phyloP scores from a whole-genome alignment of 306 rosid genomes.

The Vigna reflexopilosa region DNA sequence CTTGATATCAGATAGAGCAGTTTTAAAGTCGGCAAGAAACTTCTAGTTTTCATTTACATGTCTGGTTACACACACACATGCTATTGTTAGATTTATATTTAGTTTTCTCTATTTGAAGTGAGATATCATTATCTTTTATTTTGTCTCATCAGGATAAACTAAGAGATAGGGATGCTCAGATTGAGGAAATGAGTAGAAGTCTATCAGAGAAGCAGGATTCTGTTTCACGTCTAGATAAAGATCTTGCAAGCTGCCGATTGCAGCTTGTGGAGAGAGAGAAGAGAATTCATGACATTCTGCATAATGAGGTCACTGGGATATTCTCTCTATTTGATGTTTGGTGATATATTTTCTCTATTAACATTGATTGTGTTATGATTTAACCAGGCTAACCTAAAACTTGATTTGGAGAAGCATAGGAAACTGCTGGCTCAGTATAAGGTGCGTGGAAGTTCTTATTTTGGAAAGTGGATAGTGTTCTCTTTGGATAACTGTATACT shows the following conservation, averaged over 20 bases:
- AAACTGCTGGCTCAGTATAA: conserved; percentile 56
- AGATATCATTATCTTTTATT: conserved; percentile 7
- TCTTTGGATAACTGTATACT: neutral
- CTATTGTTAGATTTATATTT: neutral
- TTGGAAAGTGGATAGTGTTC: neutral
- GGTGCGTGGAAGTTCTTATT: conserved; percentile 53
- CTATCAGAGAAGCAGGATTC: conserved; percentile 65
- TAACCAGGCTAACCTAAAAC: conserved; percentile 69
- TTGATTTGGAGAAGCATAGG: conserved; percentile 72
- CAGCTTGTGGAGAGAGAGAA: conserved; percentile 76
- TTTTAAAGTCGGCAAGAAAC: neutral
- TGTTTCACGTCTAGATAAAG: conserved; percentile 66
- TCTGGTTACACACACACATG: neutral
- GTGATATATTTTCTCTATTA: neutral
- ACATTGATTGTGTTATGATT: conserved; percentile 32
- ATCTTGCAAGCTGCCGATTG: conserved; percentile 65
- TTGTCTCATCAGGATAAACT: conserved; percentile 64
- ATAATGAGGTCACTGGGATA: conserved; percentile 63
- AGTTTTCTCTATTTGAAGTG: neutral
- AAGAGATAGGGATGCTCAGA: conserved; percentile 66
- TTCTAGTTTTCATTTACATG: neutral
- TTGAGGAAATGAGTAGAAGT: conserved; percentile 62
- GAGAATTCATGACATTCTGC: conserved; percentile 62
- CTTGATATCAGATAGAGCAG: neutral
- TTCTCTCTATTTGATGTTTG: conserved; percentile 14